Evolutionary conservation across 169 alveolate species (phyloP).

Genomic region (Hepatocystis sp.): DNA sequence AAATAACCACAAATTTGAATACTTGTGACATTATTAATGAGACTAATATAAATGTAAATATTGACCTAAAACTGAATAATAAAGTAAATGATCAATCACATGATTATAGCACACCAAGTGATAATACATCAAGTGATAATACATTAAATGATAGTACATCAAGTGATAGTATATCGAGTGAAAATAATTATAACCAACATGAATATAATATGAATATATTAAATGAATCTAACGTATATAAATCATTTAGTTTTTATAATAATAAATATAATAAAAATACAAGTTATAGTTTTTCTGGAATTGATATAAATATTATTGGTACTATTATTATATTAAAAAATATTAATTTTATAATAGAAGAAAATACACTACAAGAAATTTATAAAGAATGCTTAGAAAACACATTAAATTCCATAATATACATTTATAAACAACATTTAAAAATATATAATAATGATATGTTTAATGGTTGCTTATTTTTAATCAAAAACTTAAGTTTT

Average conservation of each 20-base stretch:
- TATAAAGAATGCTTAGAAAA: slow-evolving; percentile 62
- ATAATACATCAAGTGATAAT: neutral
- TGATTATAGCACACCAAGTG: slow-evolving; percentile 17
- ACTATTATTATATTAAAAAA: slow-evolving; percentile 69
- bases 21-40: neutral
- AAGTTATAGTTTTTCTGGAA: slow-evolving; percentile 14
- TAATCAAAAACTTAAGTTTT: slow-evolving; percentile 71
- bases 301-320: slow-evolving; percentile 70
- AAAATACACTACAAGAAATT: slow-evolving; percentile 29
- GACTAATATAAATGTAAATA: no score
- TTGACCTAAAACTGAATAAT: no score
- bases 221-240: slow-evolving; percentile 61
- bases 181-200: slow-evolving; percentile 14
- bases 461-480: slow-evolving; percentile 41
- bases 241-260: slow-evolving; percentile 21
- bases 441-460: slow-evolving; percentile 32
- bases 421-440: slow-evolving; percentile 33
- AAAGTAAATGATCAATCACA: neutral
- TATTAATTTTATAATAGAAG: slow-evolving; percentile 58
- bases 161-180: slow-evolving; percentile 54
- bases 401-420: slow-evolving; percentile 24
- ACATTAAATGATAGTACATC: slow-evolving; percentile 12
- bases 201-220: slow-evolving; percentile 44
- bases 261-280: slow-evolving; percentile 33
- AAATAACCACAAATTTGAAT: no score